Evolutionary conservation across 495 filamentous ascomycete species (phyloP).

Genomic region (Choiromyces venosus): DNA sequence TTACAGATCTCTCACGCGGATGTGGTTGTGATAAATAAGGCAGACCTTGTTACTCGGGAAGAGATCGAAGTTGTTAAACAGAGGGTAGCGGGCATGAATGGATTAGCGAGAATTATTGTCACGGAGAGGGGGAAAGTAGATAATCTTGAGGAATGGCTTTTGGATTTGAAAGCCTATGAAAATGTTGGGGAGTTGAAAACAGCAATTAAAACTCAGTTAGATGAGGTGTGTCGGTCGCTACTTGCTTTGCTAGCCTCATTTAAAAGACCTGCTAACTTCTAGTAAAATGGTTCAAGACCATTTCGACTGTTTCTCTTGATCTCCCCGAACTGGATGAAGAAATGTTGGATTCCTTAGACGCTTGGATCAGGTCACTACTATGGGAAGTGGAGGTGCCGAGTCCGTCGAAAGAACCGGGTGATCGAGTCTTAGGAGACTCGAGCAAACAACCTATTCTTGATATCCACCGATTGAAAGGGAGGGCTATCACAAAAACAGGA

Average conservation of each 20-base stretch:
- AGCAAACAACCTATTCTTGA: conserved; percentile 50
- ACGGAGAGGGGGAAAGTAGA: conserved; percentile 75
- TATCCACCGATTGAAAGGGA: conserved; percentile 82
- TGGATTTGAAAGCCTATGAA: conserved; percentile 93
- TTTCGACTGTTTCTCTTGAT: conserved; percentile 72
- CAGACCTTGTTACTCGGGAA: conserved; percentile 69
- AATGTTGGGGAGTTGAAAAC: conserved; percentile 61
- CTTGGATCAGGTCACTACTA: conserved; percentile 74
- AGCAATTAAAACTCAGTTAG: conserved; percentile 73
- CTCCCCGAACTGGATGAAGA: conserved; percentile 53
- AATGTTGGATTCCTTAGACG: conserved; percentile 60
- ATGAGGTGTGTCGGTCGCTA: conserved; percentile 56
- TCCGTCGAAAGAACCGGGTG: background rate
- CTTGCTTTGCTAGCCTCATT: background rate
- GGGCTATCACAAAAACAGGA: conserved; percentile 58
- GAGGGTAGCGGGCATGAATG: conserved; percentile 78
- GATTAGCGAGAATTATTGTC: conserved; percentile 73
- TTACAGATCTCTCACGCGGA: conserved; percentile 97
- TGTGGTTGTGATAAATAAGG: conserved; percentile 88
- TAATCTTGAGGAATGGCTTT: conserved; percentile 69
- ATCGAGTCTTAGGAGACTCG: conserved; percentile 14
- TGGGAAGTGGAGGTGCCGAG: conserved; percentile 70
- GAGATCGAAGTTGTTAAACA: conserved; percentile 61
- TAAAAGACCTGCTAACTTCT: background rate
- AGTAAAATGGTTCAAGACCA: conserved; percentile 53